Evolutionary conservation across 1,139 yeast species (phyloP).

Genomic region (Wickerhamomyces sp.): DNA sequence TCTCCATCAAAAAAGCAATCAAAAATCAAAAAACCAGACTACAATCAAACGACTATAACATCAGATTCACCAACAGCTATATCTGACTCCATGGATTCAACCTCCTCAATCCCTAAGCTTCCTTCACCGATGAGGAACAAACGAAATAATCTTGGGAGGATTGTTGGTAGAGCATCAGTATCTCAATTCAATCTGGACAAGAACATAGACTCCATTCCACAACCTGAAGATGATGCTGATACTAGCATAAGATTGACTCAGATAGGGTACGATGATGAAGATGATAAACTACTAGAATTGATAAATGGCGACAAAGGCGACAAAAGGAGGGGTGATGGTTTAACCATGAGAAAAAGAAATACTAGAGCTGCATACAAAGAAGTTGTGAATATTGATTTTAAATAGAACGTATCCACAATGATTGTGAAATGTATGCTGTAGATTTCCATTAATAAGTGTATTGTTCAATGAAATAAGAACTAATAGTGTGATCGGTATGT

Average conservation of each 20-base stretch:
- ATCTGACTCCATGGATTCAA: conserved; percentile 3
- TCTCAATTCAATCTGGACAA: conserved; percentile 25
- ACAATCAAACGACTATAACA: not conserved
- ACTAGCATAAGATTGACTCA: conserved; percentile 12
- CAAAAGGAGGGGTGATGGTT: not conserved
- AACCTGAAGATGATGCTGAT: not conserved
- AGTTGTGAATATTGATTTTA: conserved; percentile 16
- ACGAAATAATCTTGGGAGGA: conserved; percentile 26
- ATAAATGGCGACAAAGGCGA: conserved; percentile 5
- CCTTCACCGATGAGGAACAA: conserved; percentile 33
- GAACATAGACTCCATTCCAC: not conserved
- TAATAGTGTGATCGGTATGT: too few species aligned
- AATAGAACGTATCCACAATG: not conserved
- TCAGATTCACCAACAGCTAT: not conserved
- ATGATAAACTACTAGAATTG: conserved; percentile 8
- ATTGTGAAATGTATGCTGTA: not conserved
- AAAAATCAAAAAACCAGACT: not conserved
- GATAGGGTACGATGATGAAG: conserved; percentile 15
- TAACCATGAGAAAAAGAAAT: conserved; percentile 9
- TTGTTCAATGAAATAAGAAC: too few species aligned
- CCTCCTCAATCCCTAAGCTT: conserved; percentile 21
- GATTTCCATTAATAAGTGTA: not conserved
- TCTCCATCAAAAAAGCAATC: not conserved
- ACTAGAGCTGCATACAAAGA: conserved; percentile 15
- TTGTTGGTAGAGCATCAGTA: conserved; percentile 33